These are phyloP conservation scores for Pseudovirgaria hyperparasitica DNA, from an alignment of 2,329 filamentous ascomycete genomes.

Conservation along the genomic window DNA sequence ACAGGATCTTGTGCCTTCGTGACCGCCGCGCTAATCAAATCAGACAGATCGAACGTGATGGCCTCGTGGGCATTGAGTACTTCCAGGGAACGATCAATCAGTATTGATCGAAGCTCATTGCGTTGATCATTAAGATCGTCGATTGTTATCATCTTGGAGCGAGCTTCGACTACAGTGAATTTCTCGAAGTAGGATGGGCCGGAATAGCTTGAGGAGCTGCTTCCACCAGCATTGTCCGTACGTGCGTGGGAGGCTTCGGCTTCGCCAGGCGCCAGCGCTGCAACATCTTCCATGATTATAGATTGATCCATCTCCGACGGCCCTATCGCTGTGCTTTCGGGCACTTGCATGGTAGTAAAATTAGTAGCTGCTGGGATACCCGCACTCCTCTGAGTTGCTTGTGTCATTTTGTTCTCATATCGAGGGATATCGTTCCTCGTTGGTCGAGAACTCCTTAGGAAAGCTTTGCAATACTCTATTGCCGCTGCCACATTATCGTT, in stretches of 20 bases:
- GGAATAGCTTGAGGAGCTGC: constrained; percentile 8
- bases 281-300: constrained; percentile 26
- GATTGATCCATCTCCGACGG: too few species aligned
- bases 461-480: constrained; percentile 62
- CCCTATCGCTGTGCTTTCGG: too few species aligned
- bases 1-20: constrained; percentile 46
- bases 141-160: constrained; percentile 43
- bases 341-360: too few species aligned
- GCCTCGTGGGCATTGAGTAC: constrained; percentile 79
- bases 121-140: constrained; percentile 73
- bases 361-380: constrained; percentile 21
- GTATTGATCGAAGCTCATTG: constrained; percentile 54
- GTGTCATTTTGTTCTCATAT: constrained; percentile 20
- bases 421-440: constrained; percentile 54
- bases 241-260: constrained; percentile 1
- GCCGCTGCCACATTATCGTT: constrained; percentile 51
- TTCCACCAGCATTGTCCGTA: not conserved
- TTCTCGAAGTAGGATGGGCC: constrained; percentile 21
- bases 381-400: constrained; percentile 17
- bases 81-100: constrained; percentile 85
- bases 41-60: constrained; percentile 80
- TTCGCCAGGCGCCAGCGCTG: constrained; percentile 6
- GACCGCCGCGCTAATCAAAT: constrained; percentile 66
- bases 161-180: constrained; percentile 18
- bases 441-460: constrained; percentile 44